A percentile compares a stretch with the other conserved stretches of the same genome.
Evolutionary conservation across 2,329 filamentous ascomycete genomes (phyloP).

Genomic region (Fusarium nelsonii): DNA sequence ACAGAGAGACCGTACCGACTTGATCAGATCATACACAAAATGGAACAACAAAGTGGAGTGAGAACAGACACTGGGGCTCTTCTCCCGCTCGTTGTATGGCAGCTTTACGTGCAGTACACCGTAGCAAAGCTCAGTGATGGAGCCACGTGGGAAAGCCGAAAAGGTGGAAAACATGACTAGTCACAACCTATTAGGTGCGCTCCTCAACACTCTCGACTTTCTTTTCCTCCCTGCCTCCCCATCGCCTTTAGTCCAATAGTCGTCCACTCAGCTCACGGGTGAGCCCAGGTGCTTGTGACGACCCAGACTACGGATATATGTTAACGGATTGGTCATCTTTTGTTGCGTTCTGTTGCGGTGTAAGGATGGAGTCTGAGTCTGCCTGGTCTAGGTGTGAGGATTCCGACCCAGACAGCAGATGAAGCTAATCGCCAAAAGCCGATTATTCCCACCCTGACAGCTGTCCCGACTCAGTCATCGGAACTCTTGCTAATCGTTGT

Average conservation of each 20-base stretch:
- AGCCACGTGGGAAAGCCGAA: constrained; percentile 47
- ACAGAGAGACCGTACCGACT: neutral
- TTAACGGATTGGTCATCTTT: constrained; percentile 2
- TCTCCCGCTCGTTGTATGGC: constrained; percentile 22
- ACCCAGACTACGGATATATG: neutral
- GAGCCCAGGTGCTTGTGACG: constrained; percentile 23
- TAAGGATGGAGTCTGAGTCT: constrained; percentile 15
- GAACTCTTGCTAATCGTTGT: neutral
- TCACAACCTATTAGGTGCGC: constrained; percentile 20
- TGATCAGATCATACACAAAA: constrained; percentile 26
- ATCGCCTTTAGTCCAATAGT: no score
- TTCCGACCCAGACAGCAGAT: neutral
- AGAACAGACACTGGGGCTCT: constrained; percentile 8
- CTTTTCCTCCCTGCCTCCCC: neutral
- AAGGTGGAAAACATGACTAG: constrained; percentile 42
- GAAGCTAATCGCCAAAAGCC: constrained; percentile 28
- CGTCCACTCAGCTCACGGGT: constrained; percentile 10
- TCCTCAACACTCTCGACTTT: neutral
- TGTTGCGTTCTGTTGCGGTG: constrained; percentile 23
- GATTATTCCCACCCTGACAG: constrained; percentile 43
- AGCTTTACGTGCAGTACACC: constrained; percentile 30
- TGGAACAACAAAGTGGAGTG: neutral
- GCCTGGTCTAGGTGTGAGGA: neutral
- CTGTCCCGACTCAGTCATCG: neutral
- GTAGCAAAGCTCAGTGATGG: constrained; percentile 35